Percentiles rank a stretch among this genome's conserved stretches.
These are phyloP conservation scores for Teratosphaeriaceae sp. DNA, from an alignment of 2,329 filamentous ascomycete species.

Conservation along the genomic window DNA sequence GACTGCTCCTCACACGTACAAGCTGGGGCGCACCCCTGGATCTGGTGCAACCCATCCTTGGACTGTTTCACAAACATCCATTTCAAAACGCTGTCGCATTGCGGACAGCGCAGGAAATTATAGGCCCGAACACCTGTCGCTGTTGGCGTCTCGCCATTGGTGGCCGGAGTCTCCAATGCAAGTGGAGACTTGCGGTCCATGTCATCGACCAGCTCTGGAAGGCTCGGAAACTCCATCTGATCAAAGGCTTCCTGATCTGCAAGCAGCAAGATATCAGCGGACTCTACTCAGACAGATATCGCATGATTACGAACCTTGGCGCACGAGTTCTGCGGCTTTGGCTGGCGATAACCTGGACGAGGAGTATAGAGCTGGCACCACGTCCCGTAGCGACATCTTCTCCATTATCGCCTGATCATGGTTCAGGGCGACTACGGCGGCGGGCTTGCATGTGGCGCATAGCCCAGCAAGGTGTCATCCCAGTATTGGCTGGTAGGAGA, in stretches of 20 bases:
- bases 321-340: background rate
- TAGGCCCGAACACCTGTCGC: background rate
- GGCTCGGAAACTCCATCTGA: background rate
- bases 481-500: background rate
- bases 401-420: background rate
- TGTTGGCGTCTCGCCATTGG: background rate
- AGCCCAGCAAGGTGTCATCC: background rate
- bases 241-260: slow-evolving; percentile 1
- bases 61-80: slow-evolving; percentile 3
- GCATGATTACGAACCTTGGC: background rate
- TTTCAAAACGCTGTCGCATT: slow-evolving; percentile 1
- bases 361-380: background rate
- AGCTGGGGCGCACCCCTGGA: background rate
- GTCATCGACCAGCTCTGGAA: slow-evolving; percentile 1
- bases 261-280: background rate
- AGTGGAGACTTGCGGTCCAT: background rate
- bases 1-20: background rate
- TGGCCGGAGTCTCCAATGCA: background rate
- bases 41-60: slow-evolving; percentile 1
- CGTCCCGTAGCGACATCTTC: background rate
- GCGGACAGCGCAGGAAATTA: background rate
- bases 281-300: background rate
- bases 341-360: background rate
- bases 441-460: background rate
- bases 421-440: background rate